phyloP scores from a whole-genome alignment of 352 stramenopile genomes.

The Phytophthora aleatoria region DNA sequence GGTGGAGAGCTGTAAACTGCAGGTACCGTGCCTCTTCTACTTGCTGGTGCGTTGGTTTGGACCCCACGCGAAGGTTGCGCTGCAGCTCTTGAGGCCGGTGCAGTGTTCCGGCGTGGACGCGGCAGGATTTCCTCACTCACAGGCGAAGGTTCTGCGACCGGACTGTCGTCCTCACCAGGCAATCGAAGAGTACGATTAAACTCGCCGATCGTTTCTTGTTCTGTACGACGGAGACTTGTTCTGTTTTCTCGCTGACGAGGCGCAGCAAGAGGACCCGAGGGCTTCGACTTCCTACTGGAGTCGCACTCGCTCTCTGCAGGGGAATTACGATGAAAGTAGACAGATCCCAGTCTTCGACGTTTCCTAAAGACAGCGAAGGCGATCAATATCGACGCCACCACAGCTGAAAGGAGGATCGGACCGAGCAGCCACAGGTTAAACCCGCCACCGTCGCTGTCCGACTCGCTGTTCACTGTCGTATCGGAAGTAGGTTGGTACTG shows the following conservation, averaged over 20 bases:
- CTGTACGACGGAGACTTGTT: conserved; percentile 32
- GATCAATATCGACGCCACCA: conserved; percentile 9
- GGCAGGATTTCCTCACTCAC: conserved; percentile 23
- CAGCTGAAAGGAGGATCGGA: conserved; percentile 23
- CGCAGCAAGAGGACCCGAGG: conserved; percentile 11
- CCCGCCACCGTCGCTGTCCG: conserved; percentile 11
- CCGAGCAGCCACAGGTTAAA: conserved; percentile 32
- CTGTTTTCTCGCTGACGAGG: conserved; percentile 19
- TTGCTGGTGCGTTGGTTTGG: conserved; percentile 10
- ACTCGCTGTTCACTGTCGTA: conserved; percentile 22
- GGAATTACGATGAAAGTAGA: conserved; percentile 24
- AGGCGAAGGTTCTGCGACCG: conserved; percentile 23
- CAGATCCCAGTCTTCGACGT: conserved; percentile 17
- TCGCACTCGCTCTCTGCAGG: conserved; percentile 19
- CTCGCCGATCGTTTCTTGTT: conserved; percentile 38
- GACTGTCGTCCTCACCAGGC: conserved; percentile 24
- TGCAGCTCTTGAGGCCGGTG: conserved; percentile 4
- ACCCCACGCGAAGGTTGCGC: not conserved
- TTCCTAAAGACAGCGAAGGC: conserved; percentile 27
- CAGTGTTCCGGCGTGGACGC: conserved; percentile 22
- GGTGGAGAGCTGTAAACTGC: conserved; percentile 6
- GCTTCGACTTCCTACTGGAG: conserved; percentile 24
- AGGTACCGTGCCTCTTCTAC: conserved; percentile 9
- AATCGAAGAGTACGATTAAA: conserved; percentile 32
- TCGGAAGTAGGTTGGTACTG: conserved; percentile 27